Evolutionary conservation across 257 asterid genomes (phyloP).

Genomic region (Przewalskia tangutica): DNA sequence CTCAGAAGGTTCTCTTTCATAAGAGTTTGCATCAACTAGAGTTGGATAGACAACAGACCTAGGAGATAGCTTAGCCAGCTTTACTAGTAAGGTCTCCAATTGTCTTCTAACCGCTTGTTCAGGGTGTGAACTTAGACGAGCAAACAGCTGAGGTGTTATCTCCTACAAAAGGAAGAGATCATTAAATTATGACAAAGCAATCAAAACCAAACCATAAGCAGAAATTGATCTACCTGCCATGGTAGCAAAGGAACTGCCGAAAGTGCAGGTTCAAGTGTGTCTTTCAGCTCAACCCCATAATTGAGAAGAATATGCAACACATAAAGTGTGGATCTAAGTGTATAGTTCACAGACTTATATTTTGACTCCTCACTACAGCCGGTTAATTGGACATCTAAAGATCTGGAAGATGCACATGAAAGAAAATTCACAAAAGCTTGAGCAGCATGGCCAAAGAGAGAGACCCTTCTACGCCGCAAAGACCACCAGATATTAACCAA

Average conservation of each 20-base stretch:
- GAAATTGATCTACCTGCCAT: slow-evolving; percentile 67
- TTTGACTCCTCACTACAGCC: slow-evolving; percentile 44
- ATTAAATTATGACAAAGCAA: slow-evolving; percentile 24
- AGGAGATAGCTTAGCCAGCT: slow-evolving; percentile 85
- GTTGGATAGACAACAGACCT: slow-evolving; percentile 93
- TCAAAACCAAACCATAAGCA: slow-evolving; percentile 13
- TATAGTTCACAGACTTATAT: slow-evolving; percentile 51
- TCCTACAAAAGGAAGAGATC: slow-evolving; percentile 48
- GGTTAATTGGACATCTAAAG: slow-evolving; percentile 50
- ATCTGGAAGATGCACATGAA: slow-evolving; percentile 59
- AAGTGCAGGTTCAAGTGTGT: slow-evolving; percentile 72
- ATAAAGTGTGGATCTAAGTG: slow-evolving; percentile 73
- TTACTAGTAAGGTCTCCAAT: slow-evolving; percentile 71
- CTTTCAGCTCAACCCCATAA: slow-evolving; percentile 81
- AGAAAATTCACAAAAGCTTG: slow-evolving; percentile 79
- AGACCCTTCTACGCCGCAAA: slow-evolving; percentile 73
- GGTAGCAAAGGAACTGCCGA: slow-evolving; percentile 83
- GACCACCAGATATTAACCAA: slow-evolving; percentile 77
- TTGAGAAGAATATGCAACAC: slow-evolving; percentile 80
- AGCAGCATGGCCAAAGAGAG: slow-evolving; percentile 91
- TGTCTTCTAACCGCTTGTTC: slow-evolving; percentile 77
- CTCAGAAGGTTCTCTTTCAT: slow-evolving; percentile 72
- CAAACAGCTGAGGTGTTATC: slow-evolving; percentile 88
- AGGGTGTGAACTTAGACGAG: slow-evolving; percentile 92
- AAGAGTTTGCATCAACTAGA: slow-evolving; percentile 87